Evolutionary conservation across 768 basidiomycete genomes (phyloP).

Genomic region (Collybiopsis confluens): DNA sequence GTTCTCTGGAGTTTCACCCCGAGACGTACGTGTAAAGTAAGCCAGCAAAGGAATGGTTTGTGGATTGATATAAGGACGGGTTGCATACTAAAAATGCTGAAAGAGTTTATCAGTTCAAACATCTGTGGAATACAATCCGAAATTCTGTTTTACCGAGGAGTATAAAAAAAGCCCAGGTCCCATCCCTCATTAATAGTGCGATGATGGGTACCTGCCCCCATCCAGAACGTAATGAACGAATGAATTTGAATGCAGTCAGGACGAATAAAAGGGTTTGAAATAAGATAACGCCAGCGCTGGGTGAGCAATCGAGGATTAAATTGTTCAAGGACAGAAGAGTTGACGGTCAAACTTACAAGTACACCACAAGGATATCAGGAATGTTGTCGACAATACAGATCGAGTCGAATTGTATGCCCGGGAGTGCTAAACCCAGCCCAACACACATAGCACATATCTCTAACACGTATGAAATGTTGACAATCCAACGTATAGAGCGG

Average conservation of each 20-base stretch:
- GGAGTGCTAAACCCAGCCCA: neutral
- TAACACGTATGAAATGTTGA: neutral
- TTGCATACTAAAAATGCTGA: conserved; percentile 9
- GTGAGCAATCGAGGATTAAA: neutral
- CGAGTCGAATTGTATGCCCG: neutral
- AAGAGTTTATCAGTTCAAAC: neutral
- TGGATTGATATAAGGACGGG: conserved; percentile 9
- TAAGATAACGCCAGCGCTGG: conserved; percentile 24
- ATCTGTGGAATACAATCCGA: neutral
- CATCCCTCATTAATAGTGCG: conserved; percentile 39
- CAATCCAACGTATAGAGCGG: neutral
- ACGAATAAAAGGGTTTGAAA: conserved; percentile 37
- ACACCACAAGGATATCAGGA: neutral
- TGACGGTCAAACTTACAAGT: neutral
- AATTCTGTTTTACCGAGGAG: conserved; percentile 38
- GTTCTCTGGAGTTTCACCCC: neutral
- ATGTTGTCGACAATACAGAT: neutral
- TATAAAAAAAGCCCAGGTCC: conserved; percentile 37
- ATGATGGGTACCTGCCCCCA: conserved; percentile 40
- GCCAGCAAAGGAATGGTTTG: conserved; percentile 7
- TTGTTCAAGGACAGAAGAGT: neutral
- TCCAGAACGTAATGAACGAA: conserved; percentile 26
- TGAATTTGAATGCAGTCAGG: conserved; percentile 34
- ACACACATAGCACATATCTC: conserved; percentile 4
- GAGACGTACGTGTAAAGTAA: conserved; percentile 12